Evolutionary conservation across 768 basidiomycete species (phyloP).

Genomic region (Pilatotrama ljubarskyi): DNA sequence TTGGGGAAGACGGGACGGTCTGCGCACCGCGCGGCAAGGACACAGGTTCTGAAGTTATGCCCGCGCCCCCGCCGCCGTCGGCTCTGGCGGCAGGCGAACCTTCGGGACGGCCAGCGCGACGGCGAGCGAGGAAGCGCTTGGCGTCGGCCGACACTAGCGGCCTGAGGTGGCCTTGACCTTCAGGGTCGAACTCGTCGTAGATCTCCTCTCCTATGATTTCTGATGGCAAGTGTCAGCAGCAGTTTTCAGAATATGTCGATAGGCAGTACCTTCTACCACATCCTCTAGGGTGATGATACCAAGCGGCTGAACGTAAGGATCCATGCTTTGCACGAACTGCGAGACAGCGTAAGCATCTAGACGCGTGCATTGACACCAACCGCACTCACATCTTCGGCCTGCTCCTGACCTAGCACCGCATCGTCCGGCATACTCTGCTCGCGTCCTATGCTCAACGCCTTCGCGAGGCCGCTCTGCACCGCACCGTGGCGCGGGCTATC

Average conservation of each 20-base stretch:
- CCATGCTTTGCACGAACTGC: conserved; percentile 73
- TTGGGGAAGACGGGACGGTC: conserved; percentile 9
- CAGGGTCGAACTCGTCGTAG: conserved; percentile 82
- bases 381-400: conserved; percentile 59
- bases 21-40: conserved; percentile 3
- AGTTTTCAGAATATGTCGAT: too few species aligned
- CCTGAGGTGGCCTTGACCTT: conserved; percentile 42
- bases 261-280: conserved; percentile 68
- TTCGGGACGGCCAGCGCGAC: conserved; percentile 4
- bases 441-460: conserved; percentile 30
- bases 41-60: not conserved
- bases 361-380: not conserved
- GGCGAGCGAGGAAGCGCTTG: conserved; percentile 17
- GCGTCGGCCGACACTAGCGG: conserved; percentile 19
- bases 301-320: conserved; percentile 74
- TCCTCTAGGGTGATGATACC: conserved; percentile 91
- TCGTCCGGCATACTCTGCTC: conserved; percentile 85
- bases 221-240: conserved; percentile 24
- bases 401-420: conserved; percentile 68
- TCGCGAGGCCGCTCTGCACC: conserved; percentile 28
- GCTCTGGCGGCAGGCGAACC: not conserved
- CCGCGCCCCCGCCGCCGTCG: not conserved
- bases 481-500: conserved; percentile 29
- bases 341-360: not conserved
- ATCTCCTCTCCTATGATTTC: conserved; percentile 90